Evolutionary conservation across 108 stramenopile genomes (phyloP).

Genomic region (Skeletonema marinoi): DNA sequence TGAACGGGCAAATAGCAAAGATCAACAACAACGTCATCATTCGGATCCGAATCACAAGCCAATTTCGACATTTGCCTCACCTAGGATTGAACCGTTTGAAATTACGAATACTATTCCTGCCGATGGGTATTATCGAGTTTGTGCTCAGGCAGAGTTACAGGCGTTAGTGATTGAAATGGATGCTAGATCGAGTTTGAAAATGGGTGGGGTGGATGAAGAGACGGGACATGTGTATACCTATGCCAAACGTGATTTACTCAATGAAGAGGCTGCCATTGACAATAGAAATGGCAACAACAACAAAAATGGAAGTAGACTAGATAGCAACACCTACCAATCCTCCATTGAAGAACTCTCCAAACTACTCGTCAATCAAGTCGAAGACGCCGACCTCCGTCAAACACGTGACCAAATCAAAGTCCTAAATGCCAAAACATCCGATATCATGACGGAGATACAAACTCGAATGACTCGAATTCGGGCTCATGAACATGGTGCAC

Average conservation of each 20-base stretch:
- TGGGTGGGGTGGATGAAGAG: conserved; percentile 27
- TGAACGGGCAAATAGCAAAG: not conserved
- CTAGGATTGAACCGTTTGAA: conserved; percentile 17
- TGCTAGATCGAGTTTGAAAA: conserved; percentile 1
- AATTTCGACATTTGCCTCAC: not conserved
- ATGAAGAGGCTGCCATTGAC: conserved; percentile 17
- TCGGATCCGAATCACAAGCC: not conserved
- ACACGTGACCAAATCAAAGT: conserved; percentile 12
- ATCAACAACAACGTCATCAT: not conserved
- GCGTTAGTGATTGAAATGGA: conserved; percentile 42
- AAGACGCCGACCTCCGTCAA: conserved; percentile 16
- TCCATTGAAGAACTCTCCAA: conserved; percentile 7
- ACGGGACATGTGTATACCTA: conserved; percentile 42
- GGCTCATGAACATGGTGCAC: conserved; percentile 18
- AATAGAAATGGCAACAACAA: not conserved
- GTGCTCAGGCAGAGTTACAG: conserved; percentile 10
- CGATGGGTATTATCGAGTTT: conserved; percentile 42
- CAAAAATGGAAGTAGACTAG: not conserved
- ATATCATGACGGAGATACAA: conserved; percentile 20
- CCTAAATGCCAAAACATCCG: conserved; percentile 17
- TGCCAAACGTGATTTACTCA: conserved; percentile 4
- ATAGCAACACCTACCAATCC: conserved; percentile 14
- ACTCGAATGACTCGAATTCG: conserved; percentile 21
- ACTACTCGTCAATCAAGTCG: conserved; percentile 26
- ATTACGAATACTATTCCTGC: conserved; percentile 11